Evolutionary conservation across 495 filamentous ascomycete genomes (phyloP).

Genomic region (Aspergillus bertholletiae): DNA sequence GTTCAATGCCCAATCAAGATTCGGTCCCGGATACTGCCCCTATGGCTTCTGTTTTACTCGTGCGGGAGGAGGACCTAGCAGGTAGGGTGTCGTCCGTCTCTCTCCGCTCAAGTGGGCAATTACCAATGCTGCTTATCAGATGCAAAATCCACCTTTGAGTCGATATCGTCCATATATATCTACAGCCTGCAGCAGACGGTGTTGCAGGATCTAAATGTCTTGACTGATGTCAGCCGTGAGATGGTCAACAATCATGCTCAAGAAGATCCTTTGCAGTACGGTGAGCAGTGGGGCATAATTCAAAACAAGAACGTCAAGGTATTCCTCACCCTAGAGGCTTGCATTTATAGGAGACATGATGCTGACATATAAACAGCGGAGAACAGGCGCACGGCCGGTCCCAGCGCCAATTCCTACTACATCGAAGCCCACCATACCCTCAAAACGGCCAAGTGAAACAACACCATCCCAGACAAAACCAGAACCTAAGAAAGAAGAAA

Average conservation of each 20-base stretch:
- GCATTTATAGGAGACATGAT: constrained; percentile 10
- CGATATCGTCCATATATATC: constrained; percentile 73
- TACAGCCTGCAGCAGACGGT: constrained; percentile 77
- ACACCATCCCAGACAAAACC: constrained; percentile 18
- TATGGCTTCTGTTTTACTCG: constrained; percentile 62
- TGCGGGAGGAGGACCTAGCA: constrained; percentile 75
- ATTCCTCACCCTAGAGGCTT: constrained; percentile 3
- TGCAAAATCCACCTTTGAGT: constrained; percentile 61
- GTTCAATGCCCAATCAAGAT: constrained; percentile 55
- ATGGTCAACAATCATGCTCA: constrained; percentile 46
- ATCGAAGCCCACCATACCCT: constrained; percentile 28
- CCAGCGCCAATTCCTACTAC: constrained; percentile 15
- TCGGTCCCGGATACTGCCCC: constrained; percentile 25
- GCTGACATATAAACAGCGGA: constrained; percentile 33
- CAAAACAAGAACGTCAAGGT: constrained; percentile 62
- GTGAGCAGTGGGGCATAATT: constrained; percentile 65
- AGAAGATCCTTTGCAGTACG: constrained; percentile 61
- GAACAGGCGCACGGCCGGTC: constrained; percentile 37
- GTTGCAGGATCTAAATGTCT: constrained; percentile 70
- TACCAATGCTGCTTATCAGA: constrained; percentile 43
- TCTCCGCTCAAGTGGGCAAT: neutral
- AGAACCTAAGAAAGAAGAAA: constrained; percentile 28
- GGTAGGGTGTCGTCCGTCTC: constrained; percentile 39
- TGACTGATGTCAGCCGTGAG: constrained; percentile 65
- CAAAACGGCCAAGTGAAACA: constrained; percentile 33